A percentile compares a stretch with the other conserved stretches of the same genome.
These are phyloP conservation scores for Malus asiatica DNA, from an alignment of 306 rosid genomes.

Conservation along the genomic window DNA sequence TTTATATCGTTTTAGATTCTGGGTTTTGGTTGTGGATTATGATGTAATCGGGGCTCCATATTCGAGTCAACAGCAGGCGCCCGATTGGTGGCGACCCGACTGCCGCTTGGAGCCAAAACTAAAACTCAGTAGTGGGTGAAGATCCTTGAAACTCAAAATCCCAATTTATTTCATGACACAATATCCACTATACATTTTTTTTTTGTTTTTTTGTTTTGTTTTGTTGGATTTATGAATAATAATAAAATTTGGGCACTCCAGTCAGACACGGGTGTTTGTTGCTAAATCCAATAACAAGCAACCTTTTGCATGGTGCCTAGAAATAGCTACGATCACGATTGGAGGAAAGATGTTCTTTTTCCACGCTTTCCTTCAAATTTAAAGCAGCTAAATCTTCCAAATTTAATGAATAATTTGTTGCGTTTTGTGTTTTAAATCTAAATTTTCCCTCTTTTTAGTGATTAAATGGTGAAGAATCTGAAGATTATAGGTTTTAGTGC, in stretches of 20 bases:
- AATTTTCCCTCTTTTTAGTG: background rate
- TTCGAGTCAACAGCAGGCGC: conserved; percentile 75
- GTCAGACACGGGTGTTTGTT: conserved; percentile 91
- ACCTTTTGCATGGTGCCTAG: conserved; percentile 66
- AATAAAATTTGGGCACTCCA: conserved; percentile 19
- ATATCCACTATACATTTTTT: conserved; percentile 17
- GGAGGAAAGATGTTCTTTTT: conserved; percentile 17
- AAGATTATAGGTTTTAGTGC: background rate
- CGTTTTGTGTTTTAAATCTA: background rate
- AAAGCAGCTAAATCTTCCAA: conserved; percentile 26
- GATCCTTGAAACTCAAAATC: conserved; percentile 44
- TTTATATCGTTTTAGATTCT: background rate
- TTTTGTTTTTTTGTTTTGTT: background rate
- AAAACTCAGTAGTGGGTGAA: conserved; percentile 30
- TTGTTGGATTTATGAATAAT: background rate
- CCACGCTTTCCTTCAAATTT: conserved; percentile 39
- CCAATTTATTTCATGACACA: conserved; percentile 45
- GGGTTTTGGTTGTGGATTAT: background rate
- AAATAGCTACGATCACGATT: conserved; percentile 46
- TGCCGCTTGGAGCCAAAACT: conserved; percentile 83
- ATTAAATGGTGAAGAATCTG: background rate
- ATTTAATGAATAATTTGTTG: background rate
- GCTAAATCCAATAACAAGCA: conserved; percentile 21
- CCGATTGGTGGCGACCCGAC: conserved; percentile 41
- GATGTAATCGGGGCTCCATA: conserved; percentile 33